Evolutionary conservation across 2,329 filamentous ascomycete genomes (phyloP).

Genomic region (Madurella mycetomatis): DNA sequence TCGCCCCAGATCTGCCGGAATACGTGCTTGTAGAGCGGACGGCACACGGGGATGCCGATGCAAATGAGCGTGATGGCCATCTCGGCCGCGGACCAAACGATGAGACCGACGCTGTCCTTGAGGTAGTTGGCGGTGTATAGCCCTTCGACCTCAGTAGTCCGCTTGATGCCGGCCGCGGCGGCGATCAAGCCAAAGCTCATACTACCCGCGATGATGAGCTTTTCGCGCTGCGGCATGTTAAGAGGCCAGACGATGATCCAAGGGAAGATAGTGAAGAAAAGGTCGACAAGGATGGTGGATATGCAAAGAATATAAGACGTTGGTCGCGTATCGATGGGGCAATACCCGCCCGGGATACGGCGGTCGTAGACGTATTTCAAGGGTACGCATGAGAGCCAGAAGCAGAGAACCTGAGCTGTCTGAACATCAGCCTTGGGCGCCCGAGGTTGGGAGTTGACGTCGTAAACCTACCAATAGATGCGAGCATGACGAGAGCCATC

Average conservation of each 20-base stretch:
- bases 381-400: slow-evolving; percentile 18
- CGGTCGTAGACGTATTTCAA: slow-evolving; percentile 15
- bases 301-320: slow-evolving; percentile 17
- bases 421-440: background rate
- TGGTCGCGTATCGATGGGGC: slow-evolving; percentile 14
- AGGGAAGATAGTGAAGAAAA: slow-evolving; percentile 18
- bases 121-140: slow-evolving; percentile 16
- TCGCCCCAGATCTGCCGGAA: slow-evolving; percentile 11
- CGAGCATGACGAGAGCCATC: slow-evolving; percentile 20
- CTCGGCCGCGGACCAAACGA: slow-evolving; percentile 17
- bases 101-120: slow-evolving; percentile 14
- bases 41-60: slow-evolving; percentile 18
- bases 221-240: slow-evolving; percentile 16
- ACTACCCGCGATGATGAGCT: slow-evolving; percentile 20
- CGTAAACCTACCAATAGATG: slow-evolving; percentile 15
- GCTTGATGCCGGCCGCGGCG: slow-evolving; percentile 15
- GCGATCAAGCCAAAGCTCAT: slow-evolving; percentile 20
- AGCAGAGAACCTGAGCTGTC: slow-evolving; percentile 16
- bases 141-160: slow-evolving; percentile 14
- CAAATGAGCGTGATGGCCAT: slow-evolving; percentile 19
- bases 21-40: slow-evolving; percentile 13
- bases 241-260: slow-evolving; percentile 18
- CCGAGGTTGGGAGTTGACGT: background rate
- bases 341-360: slow-evolving; percentile 10
- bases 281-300: slow-evolving; percentile 16